These are phyloP conservation scores for Triticum dicoccoides DNA, from an alignment of 176 grass and related monocot species.

Conservation along the genomic window DNA sequence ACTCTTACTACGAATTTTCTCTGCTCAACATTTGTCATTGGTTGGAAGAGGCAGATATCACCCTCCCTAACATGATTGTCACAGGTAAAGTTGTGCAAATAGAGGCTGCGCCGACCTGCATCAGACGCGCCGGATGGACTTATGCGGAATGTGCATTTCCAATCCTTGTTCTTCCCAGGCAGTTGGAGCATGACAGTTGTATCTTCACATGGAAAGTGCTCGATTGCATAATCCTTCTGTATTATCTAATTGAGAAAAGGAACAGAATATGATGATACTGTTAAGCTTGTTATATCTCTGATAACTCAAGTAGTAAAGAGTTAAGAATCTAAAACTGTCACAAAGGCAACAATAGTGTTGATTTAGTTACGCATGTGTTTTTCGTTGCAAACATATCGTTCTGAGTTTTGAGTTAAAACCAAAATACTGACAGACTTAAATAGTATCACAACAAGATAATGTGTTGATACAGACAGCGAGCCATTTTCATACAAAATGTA, in stretches of 20 bases:
- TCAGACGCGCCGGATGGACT: not conserved
- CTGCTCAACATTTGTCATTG: not conserved
- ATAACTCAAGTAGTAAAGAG: not conserved
- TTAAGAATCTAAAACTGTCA: too few relatives aligned
- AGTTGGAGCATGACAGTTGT: not conserved
- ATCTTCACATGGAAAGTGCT: not conserved
- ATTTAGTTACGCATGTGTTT: too few relatives aligned
- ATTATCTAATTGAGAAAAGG: not conserved
- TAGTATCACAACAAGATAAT: not conserved
- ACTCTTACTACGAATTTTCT: not conserved
- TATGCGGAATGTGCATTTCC: not conserved
- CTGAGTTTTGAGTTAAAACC: too few relatives aligned
- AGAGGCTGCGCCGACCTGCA: not conserved
- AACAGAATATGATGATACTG: not conserved
- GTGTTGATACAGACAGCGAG: not conserved
- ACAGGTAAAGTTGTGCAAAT: not conserved
- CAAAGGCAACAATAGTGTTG: too few relatives aligned
- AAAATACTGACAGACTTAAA: too few relatives aligned
- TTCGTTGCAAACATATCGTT: too few relatives aligned
- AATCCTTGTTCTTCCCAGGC: not conserved
- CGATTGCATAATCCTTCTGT: not conserved
- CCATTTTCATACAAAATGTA: not conserved
- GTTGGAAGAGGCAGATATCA: not conserved
- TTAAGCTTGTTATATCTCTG: not conserved
- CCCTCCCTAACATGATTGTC: not conserved